Evolutionary conservation across 345 rosid species (phyloP).

Genomic region (Psidium friedrichsthalianum): DNA sequence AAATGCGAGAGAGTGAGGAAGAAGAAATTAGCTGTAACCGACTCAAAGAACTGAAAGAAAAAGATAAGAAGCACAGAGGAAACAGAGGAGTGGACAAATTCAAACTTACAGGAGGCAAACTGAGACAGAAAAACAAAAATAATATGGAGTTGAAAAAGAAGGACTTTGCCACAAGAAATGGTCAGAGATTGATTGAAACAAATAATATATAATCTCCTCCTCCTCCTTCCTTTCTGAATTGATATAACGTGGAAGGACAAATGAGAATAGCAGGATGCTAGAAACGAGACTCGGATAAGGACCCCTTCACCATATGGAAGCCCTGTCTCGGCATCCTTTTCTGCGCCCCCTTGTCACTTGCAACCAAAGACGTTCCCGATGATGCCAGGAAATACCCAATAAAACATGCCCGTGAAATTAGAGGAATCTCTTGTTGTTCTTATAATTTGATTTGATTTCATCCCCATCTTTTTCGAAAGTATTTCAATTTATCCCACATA

Average conservation of each 20-base stretch:
- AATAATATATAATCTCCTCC: not conserved
- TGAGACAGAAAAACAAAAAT: not conserved
- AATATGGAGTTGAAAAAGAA: not conserved
- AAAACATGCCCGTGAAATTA: not conserved
- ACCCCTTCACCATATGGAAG: not conserved
- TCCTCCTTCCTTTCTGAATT: constrained; percentile 10
- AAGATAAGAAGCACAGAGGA: not conserved
- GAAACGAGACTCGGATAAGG: not conserved
- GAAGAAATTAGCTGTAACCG: not conserved
- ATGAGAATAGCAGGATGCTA: constrained; percentile 8
- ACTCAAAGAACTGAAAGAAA: not conserved
- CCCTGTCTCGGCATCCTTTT: constrained; percentile 12
- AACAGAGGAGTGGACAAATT: not conserved
- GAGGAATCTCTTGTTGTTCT: not conserved
- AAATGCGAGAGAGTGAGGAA: constrained; percentile 3
- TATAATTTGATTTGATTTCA: not conserved
- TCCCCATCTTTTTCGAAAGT: not conserved
- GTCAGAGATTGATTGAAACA: constrained; percentile 17
- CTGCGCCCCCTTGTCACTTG: constrained; percentile 15
- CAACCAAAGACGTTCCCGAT: not conserved
- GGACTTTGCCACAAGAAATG: not conserved
- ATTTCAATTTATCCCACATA: not conserved
- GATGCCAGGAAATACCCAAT: not conserved
- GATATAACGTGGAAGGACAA: constrained; percentile 37
- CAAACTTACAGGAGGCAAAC: not conserved